Evolutionary conservation across 805 yeast genomes (phyloP).

Genomic region (Ogataea paraovalis): DNA sequence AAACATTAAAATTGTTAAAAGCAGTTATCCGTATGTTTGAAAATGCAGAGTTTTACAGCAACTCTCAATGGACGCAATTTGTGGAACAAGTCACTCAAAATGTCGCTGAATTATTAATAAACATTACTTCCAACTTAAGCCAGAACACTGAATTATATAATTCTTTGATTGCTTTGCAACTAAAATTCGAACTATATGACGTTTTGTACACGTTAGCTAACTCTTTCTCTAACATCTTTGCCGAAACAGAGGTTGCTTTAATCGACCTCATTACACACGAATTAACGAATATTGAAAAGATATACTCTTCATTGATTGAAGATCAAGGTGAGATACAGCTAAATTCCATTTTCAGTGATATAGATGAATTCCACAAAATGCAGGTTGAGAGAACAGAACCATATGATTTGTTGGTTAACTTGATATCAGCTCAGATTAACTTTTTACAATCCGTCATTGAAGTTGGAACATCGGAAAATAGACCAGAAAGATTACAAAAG

Average conservation of each 20-base stretch:
- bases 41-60: constrained; percentile 43
- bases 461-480: constrained; percentile 10
- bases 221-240: constrained; percentile 21
- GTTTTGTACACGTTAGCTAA: constrained; percentile 25
- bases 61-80: constrained; percentile 33
- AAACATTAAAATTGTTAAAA: constrained; percentile 49
- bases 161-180: constrained; percentile 19
- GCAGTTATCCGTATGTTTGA: constrained; percentile 51
- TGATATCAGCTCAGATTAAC: constrained; percentile 30
- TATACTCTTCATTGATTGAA: constrained; percentile 18
- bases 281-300: constrained; percentile 12
- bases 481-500: constrained; percentile 13
- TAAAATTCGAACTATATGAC: constrained; percentile 28
- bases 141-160: not conserved
- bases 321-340: constrained; percentile 2
- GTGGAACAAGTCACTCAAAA: constrained; percentile 30
- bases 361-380: constrained; percentile 12
- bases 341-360: constrained; percentile 17
- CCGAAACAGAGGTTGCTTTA: constrained; percentile 6
- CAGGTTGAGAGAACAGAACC: constrained; percentile 26
- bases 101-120: constrained; percentile 22
- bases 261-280: constrained; percentile 17
- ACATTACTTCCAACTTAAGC: constrained; percentile 8
- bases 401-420: constrained; percentile 12
- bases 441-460: constrained; percentile 28